Conservation (phyloP, 2,329 filamentous ascomycete species). For the Pseudocercospora cruenta region DNA sequence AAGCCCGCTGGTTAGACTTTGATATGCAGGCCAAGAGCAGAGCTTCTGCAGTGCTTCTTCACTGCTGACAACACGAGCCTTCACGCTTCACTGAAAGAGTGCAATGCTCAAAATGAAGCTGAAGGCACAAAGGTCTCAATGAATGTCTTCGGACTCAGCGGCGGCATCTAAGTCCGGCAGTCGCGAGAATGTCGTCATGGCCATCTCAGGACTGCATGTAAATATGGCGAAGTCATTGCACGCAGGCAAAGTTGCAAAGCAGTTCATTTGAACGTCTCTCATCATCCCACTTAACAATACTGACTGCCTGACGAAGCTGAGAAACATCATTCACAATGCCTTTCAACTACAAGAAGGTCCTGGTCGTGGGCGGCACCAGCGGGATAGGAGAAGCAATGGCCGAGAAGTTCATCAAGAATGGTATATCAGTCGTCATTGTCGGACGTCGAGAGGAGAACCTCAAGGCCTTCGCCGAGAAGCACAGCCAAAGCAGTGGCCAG, state of each 20-base stretch:
- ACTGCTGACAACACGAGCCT: not conserved
- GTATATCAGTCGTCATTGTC: constrained; percentile 52
- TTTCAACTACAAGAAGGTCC: constrained; percentile 58
- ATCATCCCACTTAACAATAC: too few relatives aligned
- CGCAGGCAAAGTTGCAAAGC: not conserved
- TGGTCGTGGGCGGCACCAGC: constrained; percentile 58
- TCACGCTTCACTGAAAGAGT: not conserved
- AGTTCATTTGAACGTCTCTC: not conserved
- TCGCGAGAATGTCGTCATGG: constrained; percentile 4
- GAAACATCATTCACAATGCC: constrained; percentile 22
- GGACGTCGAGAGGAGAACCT: constrained; percentile 58
- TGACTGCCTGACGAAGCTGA: too few relatives aligned
- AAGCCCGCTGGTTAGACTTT: not conserved
- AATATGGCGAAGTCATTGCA: not conserved
- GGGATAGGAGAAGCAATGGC: constrained; percentile 57
- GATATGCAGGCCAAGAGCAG: not conserved
- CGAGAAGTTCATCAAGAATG: constrained; percentile 52
- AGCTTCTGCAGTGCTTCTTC: not conserved
- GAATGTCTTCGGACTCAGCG: not conserved
- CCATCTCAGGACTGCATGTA: not conserved
- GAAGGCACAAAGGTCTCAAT: not conserved
- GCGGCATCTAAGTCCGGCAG: not conserved
- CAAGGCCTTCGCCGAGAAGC: constrained; percentile 49
- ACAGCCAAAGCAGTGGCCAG: constrained; percentile 52
- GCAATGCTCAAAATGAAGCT: not conserved